Conservation (phyloP, 2,329 filamentous ascomycete species). For the Pleochaeta shiraiana region DNA sequence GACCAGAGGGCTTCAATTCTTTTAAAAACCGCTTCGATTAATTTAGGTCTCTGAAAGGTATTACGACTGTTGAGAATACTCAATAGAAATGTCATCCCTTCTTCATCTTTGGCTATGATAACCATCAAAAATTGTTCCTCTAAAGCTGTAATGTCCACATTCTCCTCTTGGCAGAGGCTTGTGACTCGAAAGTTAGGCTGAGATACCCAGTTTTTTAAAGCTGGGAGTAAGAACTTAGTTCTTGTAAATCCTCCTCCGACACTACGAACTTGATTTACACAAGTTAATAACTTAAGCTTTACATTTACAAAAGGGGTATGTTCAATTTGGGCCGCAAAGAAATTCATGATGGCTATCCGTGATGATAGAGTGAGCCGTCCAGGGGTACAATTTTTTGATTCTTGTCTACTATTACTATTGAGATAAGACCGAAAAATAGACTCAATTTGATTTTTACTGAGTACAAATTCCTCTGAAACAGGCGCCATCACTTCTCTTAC, state of each 20-base stretch:
- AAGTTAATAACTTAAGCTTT: conserved; percentile 48
- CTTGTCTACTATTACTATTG: conserved; percentile 26
- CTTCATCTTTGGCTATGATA: conserved; percentile 32
- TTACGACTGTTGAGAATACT: conserved; percentile 25
- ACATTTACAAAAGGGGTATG: conserved; percentile 44
- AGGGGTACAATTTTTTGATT: conserved; percentile 24
- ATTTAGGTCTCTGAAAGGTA: conserved; percentile 24
- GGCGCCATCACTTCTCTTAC: conserved; percentile 47
- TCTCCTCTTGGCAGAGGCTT: conserved; percentile 26
- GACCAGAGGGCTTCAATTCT: conserved; percentile 53
- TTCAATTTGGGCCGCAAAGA: conserved; percentile 50
- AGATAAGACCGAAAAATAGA: conserved; percentile 38
- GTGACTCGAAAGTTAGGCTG: conserved; percentile 29
- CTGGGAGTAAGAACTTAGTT: conserved; percentile 53
- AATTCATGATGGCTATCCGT: conserved; percentile 43
- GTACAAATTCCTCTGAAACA: conserved; percentile 62
- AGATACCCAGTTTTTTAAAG: conserved; percentile 45
- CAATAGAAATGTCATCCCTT: conserved; percentile 32
- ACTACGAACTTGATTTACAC: conserved; percentile 51
- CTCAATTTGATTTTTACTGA: conserved; percentile 52
- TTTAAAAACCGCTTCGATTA: conserved; percentile 43
- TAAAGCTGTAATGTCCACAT: conserved; percentile 25
- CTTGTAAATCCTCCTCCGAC: conserved; percentile 42
- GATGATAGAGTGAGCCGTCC: conserved; percentile 31
- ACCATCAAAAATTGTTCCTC: conserved; percentile 30